These are phyloP conservation scores for Venturia aucupariae DNA, from an alignment of 2,329 filamentous ascomycete species.

Conservation along the genomic window DNA sequence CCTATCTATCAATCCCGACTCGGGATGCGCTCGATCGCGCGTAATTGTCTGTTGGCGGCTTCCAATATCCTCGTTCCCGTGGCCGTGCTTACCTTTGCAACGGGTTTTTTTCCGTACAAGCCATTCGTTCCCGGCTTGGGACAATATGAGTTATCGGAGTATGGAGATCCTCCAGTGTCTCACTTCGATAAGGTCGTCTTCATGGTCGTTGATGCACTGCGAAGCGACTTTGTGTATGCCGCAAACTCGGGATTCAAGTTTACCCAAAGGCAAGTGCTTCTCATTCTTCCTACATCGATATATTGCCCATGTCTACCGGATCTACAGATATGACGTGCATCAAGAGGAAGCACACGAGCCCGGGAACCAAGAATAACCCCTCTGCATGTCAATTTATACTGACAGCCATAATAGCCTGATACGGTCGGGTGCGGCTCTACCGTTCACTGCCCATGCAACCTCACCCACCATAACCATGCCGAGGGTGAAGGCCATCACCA, in stretches of 20 bases:
- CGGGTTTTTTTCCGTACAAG: constrained; percentile 97
- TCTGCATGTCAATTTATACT: neutral
- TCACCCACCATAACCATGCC: constrained; percentile 98
- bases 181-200: constrained; percentile 87
- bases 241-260: constrained; percentile 72
- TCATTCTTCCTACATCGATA: neutral
- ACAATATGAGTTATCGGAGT: constrained; percentile 46
- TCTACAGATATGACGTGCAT: neutral
- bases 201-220: constrained; percentile 93
- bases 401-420: constrained; percentile 59
- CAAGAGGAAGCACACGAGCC: neutral
- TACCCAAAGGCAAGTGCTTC: constrained; percentile 63
- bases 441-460: constrained; percentile 92
- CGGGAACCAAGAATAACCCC: neutral
- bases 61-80: constrained; percentile 72
- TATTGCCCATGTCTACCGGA: neutral
- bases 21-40: neutral
- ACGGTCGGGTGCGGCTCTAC: constrained; percentile 69
- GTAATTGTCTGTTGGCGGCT: constrained; percentile 41
- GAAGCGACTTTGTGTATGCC: constrained; percentile 91
- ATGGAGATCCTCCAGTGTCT: constrained; percentile 50
- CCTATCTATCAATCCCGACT: too few species aligned
- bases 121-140: constrained; percentile 82
- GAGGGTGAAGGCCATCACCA: constrained; percentile 92
- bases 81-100: constrained; percentile 62